Percentiles rank a stretch among this genome's conserved stretches.
Evolutionary conservation across 208 protist genomes (phyloP).

Genomic region (Chromosphaera perkinsii): DNA sequence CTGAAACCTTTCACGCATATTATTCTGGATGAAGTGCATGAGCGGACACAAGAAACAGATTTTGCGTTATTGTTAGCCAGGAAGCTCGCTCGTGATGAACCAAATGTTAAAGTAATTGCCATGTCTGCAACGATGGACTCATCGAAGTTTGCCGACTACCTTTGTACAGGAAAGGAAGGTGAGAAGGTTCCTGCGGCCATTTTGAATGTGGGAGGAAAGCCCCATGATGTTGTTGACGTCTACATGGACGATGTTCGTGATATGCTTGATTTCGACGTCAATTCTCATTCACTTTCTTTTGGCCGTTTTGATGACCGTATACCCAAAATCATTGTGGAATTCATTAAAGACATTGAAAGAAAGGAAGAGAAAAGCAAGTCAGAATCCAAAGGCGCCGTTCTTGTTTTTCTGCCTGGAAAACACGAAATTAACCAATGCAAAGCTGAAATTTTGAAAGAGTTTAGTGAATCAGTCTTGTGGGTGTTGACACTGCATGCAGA

Average conservation of each 20-base stretch:
- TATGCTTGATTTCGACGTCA: no score
- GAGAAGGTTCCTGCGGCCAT: no score
- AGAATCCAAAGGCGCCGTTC: slow-evolving; percentile 85
- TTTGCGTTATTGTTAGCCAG: slow-evolving; percentile 86
- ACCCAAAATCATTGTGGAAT: no score
- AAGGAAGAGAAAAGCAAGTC: no score
- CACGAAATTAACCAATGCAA: no score
- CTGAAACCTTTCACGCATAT: slow-evolving; percentile 63
- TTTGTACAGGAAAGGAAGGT: no score
- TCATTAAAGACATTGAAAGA: no score
- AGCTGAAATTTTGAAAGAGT: no score
- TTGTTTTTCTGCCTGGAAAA: slow-evolving; percentile 79
- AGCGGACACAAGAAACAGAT: slow-evolving; percentile 85
- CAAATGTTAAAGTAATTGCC: slow-evolving; percentile 90
- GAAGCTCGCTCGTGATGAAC: background rate
- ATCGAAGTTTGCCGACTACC: slow-evolving; percentile 88
- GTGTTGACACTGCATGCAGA: no score
- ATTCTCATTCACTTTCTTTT: no score
- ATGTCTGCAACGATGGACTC: slow-evolving; percentile 96
- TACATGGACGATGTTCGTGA: slow-evolving; percentile 82
- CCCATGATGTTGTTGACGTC: slow-evolving; percentile 86
- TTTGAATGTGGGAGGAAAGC: slow-evolving; percentile 86
- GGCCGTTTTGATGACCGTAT: no score
- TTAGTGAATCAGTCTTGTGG: no score
- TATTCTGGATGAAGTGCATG: slow-evolving; percentile 86